Evolutionary conservation across 305 asterid genomes (phyloP).

Genomic region (Withania somnifera): DNA sequence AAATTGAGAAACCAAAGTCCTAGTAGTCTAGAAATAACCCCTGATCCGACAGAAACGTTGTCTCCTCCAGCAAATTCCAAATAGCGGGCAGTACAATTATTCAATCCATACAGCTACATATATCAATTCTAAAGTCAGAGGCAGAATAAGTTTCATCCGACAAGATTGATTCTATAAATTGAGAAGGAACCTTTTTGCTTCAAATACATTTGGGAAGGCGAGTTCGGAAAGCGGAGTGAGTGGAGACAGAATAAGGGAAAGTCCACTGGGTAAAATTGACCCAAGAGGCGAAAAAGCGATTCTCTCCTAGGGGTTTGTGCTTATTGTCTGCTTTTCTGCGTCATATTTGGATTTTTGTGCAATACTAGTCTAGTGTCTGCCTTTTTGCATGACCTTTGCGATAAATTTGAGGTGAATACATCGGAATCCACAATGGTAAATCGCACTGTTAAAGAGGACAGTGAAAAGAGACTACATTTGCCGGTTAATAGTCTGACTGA

Average conservation of each 20-base stretch:
- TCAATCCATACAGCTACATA: neutral
- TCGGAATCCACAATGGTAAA: neutral
- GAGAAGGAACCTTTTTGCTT: neutral
- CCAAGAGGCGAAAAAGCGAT: neutral
- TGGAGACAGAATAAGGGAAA: neutral
- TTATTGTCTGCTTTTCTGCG: neutral
- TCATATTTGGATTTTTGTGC: constrained; percentile 29
- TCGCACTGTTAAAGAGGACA: constrained; percentile 7
- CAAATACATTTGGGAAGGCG: neutral
- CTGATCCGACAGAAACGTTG: neutral
- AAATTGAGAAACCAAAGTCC: neutral
- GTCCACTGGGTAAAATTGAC: constrained; percentile 17
- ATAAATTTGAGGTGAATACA: constrained; percentile 22
- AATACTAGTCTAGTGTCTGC: constrained; percentile 14
- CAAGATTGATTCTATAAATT: neutral
- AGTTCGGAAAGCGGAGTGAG: neutral
- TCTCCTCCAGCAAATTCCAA: neutral
- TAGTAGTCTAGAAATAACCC: neutral
- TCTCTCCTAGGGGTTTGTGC: neutral
- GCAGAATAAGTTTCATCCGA: neutral
- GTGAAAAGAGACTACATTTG: neutral
- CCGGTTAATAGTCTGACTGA: neutral
- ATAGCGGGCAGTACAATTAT: neutral
- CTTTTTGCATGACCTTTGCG: constrained; percentile 33
- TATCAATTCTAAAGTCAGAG: neutral